Evolutionary conservation across 805 yeast genomes (phyloP).

Genomic region (Suhomyces faveliae): DNA sequence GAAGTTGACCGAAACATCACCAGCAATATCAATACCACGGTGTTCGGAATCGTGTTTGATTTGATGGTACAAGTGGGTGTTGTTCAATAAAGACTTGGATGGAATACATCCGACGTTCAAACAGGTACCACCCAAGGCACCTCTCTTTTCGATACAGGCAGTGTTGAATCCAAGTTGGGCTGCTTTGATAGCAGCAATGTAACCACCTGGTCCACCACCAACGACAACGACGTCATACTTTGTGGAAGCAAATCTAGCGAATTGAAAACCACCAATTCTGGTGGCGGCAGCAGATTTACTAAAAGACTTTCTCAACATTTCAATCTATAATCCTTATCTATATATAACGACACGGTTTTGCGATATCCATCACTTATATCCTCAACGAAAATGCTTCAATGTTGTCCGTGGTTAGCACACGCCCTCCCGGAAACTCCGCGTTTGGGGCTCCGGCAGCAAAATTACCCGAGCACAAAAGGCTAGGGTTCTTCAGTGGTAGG

Average conservation of each 20-base stretch:
- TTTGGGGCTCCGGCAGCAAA: neutral
- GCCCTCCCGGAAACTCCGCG: conserved; percentile 5
- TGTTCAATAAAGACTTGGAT: conserved; percentile 91
- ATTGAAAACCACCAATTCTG: conserved; percentile 24
- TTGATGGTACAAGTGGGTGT: conserved; percentile 89
- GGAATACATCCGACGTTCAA: conserved; percentile 99
- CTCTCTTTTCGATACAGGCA: conserved; percentile 97
- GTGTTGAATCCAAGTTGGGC: conserved; percentile 94
- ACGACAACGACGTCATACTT: conserved; percentile 87
- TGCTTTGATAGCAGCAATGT: conserved; percentile 97
- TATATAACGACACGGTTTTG: neutral
- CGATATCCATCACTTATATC: neutral
- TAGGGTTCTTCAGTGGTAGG: neutral
- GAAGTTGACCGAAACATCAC: conserved; percentile 72
- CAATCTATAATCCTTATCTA: neutral
- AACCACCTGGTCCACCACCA: conserved; percentile 99
- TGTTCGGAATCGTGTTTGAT: conserved; percentile 77
- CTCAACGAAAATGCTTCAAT: conserved; percentile 8
- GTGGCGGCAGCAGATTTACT: conserved; percentile 4
- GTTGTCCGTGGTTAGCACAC: conserved; percentile 9
- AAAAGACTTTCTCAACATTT: conserved; percentile 17
- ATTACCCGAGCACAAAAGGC: neutral
- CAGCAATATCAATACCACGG: conserved; percentile 87
- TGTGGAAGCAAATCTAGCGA: conserved; percentile 42
- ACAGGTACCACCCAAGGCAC: conserved; percentile 96